phyloP scores from a whole-genome alignment of 2,329 filamentous ascomycete species.

The Pyrenophora tritici-repentis region DNA sequence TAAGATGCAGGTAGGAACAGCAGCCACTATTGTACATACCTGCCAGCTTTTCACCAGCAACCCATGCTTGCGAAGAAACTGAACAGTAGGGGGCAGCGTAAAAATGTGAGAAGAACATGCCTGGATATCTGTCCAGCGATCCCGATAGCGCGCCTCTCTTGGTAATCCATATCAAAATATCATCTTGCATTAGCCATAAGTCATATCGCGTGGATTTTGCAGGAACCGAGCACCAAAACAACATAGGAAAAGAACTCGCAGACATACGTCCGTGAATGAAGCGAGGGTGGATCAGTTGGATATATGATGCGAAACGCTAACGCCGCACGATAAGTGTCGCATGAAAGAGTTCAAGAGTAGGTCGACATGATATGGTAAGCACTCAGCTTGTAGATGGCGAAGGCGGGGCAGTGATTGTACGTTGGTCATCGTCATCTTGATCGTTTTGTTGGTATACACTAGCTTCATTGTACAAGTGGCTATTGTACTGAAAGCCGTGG shows the following conservation, averaged over 20 bases:
- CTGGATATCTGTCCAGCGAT: slow-evolving; percentile 16
- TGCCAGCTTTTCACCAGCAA: slow-evolving; percentile 19
- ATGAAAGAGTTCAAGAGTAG: slow-evolving; percentile 2
- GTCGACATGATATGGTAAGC: neutral
- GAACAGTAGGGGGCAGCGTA: slow-evolving; percentile 15
- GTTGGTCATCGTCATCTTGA: slow-evolving; percentile 40
- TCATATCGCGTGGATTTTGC: slow-evolving; percentile 13
- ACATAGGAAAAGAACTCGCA: slow-evolving; percentile 15
- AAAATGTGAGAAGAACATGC: slow-evolving; percentile 17
- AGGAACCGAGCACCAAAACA: neutral
- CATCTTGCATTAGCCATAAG: slow-evolving; percentile 24
- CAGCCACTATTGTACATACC: slow-evolving; percentile 29
- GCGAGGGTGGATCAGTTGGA: slow-evolving; percentile 21
- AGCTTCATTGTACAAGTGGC: slow-evolving; percentile 29
- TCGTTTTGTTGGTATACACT: slow-evolving; percentile 34
- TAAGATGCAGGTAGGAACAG: slow-evolving; percentile 14
- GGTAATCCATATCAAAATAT: slow-evolving; percentile 20
- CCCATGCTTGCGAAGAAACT: slow-evolving; percentile 26
- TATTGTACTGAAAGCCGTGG: slow-evolving; percentile 32
- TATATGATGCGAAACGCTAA: slow-evolving; percentile 4
- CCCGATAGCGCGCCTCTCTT: slow-evolving; percentile 10
- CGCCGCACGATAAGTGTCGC: slow-evolving; percentile 4
- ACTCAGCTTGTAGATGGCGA: slow-evolving; percentile 39
- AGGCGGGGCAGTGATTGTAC: slow-evolving; percentile 45
- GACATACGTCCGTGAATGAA: slow-evolving; percentile 15